Conservation (phyloP, 176 grass and related monocot genomes). For the Oryza glaberrima region DNA sequence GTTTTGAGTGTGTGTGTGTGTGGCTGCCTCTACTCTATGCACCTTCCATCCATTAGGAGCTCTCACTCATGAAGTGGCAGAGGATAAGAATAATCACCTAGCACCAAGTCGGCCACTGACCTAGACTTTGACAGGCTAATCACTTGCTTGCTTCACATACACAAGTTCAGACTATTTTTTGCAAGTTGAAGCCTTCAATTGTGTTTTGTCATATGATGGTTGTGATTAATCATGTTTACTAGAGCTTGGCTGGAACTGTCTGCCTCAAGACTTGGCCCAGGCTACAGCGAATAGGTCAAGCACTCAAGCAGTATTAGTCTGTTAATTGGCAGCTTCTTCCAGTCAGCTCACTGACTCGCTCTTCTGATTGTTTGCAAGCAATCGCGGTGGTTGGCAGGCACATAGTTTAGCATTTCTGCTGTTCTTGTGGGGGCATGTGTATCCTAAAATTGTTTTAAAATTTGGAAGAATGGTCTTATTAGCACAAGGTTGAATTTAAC, state of each 20-base stretch:
- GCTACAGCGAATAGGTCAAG: conserved; percentile 2
- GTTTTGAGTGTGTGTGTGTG: not conserved
- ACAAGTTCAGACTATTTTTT: not conserved
- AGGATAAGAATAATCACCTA: not conserved
- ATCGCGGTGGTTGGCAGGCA: conserved; percentile 11
- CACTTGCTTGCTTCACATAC: not conserved
- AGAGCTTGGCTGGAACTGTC: conserved; percentile 37
- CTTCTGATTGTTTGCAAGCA: conserved; percentile 25
- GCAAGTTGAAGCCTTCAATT: not conserved
- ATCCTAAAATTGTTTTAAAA: not conserved
- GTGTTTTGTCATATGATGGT: not conserved
- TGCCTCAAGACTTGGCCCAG: conserved; percentile 28
- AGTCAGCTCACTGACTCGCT: conserved; percentile 11
- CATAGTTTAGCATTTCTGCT: conserved; percentile 14
- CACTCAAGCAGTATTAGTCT: not conserved
- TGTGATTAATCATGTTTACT: not conserved
- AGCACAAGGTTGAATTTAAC: not conserved
- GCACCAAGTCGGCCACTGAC: not conserved
- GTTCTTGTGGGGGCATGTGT: not conserved
- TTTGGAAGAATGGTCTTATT: not conserved
- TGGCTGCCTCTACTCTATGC: not conserved
- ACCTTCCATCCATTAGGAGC: not conserved
- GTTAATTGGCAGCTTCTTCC: not conserved
- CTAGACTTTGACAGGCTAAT: conserved; percentile 19
- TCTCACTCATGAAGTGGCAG: not conserved